A percentile compares a stretch with the other conserved stretches of the same genome.
These are phyloP conservation scores for Pleurozium schreberi DNA, from an alignment of 225 moss, liverwort and hornwort genomes.

Conservation along the genomic window DNA sequence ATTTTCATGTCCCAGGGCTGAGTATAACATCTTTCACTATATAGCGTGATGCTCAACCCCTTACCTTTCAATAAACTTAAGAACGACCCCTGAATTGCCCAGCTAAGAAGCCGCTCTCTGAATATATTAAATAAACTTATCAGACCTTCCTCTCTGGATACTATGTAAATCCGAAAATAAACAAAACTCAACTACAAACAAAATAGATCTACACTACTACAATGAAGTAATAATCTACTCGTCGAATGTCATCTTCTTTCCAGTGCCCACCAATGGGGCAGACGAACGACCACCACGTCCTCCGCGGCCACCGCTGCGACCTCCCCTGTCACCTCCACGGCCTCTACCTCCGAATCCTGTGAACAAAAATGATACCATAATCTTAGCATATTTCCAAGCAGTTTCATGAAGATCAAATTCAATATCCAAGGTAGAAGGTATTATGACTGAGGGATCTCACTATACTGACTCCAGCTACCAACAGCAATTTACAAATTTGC, in stretches of 20 bases:
- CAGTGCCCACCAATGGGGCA: slow-evolving; percentile 20
- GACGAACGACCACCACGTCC: slow-evolving; percentile 38
- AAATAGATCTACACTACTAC: background rate
- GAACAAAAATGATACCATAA: background rate
- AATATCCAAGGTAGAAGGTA: background rate
- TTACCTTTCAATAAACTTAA: background rate
- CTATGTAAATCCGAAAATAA: slow-evolving; percentile 10
- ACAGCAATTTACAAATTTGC: background rate
- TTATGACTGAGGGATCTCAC: background rate
- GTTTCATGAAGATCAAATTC: too few species aligned
- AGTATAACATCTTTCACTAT: background rate
- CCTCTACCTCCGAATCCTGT: slow-evolving; percentile 48
- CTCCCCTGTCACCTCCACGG: slow-evolving; percentile 34
- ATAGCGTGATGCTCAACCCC: background rate
- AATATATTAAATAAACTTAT: background rate
- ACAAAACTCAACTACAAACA: slow-evolving; percentile 9
- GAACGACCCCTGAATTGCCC: background rate
- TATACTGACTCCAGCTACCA: background rate
- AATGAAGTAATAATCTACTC: background rate
- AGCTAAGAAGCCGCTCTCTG: background rate
- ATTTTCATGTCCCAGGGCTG: background rate
- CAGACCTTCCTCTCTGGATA: slow-evolving; percentile 2
- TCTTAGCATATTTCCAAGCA: background rate
- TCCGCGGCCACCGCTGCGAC: slow-evolving; percentile 40
- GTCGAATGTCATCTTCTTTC: slow-evolving; percentile 44